Conservation (phyloP, 2,329 filamentous ascomycete genomes). For the Zymoseptoria pseudotritici region DNA sequence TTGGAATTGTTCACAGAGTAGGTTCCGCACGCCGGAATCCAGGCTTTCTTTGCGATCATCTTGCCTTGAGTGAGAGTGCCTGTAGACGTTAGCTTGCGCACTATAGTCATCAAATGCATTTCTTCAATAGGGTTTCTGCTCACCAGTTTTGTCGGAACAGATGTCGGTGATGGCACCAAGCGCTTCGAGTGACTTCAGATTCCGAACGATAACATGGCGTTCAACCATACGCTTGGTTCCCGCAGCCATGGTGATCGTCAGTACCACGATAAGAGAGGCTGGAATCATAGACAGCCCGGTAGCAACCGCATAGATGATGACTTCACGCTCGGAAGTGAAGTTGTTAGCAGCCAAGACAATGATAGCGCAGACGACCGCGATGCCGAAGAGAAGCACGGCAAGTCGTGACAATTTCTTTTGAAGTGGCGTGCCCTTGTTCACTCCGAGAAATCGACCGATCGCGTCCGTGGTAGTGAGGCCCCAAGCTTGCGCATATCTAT, state of each 20-base stretch:
- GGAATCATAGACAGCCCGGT: slow-evolving; percentile 56
- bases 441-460: slow-evolving; percentile 57
- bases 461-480: slow-evolving; percentile 50
- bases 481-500: slow-evolving; percentile 41
- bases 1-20: slow-evolving; percentile 52
- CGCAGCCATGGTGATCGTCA: slow-evolving; percentile 42
- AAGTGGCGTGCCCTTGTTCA: slow-evolving; percentile 71
- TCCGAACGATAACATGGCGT: slow-evolving; percentile 58
- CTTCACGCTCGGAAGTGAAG: slow-evolving; percentile 48
- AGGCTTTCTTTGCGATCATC: slow-evolving; percentile 57
- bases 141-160: slow-evolving; percentile 58
- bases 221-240: slow-evolving; percentile 58
- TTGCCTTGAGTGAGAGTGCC: slow-evolving; percentile 51
- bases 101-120: neutral
- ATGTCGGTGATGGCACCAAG: slow-evolving; percentile 59
- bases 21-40: slow-evolving; percentile 54
- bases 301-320: slow-evolving; percentile 61
- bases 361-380: slow-evolving; percentile 63
- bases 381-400: slow-evolving; percentile 69
- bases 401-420: slow-evolving; percentile 82
- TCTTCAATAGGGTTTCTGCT: neutral
- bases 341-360: slow-evolving; percentile 60
- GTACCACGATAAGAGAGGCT: slow-evolving; percentile 38
- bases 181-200: slow-evolving; percentile 58
- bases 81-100: neutral